phyloP scores from a whole-genome alignment of 805 yeast genomes.

The Kluyveromyces starmeri region DNA sequence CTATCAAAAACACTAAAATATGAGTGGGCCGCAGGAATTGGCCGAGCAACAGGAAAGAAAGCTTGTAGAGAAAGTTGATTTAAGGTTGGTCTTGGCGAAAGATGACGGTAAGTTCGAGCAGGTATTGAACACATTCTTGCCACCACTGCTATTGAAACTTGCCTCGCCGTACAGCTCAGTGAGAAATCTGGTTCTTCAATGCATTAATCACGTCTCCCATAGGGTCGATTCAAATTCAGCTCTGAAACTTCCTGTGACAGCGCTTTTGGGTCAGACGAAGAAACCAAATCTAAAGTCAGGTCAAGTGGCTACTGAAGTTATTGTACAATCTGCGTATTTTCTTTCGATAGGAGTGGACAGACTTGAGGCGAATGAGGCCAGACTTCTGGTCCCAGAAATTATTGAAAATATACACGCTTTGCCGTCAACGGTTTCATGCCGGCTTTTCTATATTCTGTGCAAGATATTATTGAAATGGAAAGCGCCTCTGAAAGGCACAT shows the following conservation, averaged over 20 bases:
- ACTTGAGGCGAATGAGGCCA: constrained; percentile 31
- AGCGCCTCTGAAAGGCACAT: constrained; percentile 39
- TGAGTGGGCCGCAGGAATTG: constrained; percentile 1
- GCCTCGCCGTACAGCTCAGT: constrained; percentile 62
- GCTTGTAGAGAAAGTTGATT: constrained; percentile 69
- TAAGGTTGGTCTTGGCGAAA: constrained; percentile 68
- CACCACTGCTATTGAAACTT: constrained; percentile 73
- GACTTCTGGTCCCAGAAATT: constrained; percentile 38
- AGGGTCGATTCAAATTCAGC: constrained; percentile 48
- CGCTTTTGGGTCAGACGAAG: constrained; percentile 56
- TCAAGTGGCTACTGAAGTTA: constrained; percentile 42
- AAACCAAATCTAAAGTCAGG: constrained; percentile 38
- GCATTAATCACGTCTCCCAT: constrained; percentile 58
- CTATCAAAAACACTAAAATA: too few relatives aligned
- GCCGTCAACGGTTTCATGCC: constrained; percentile 36
- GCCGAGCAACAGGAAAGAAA: constrained; percentile 43
- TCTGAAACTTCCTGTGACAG: constrained; percentile 54
- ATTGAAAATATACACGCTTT: constrained; percentile 38
- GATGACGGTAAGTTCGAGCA: constrained; percentile 55
- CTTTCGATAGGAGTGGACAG: constrained; percentile 62
- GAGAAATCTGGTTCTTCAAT: constrained; percentile 55
- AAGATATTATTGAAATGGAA: constrained; percentile 44
- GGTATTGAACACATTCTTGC: constrained; percentile 51
- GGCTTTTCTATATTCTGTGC: constrained; percentile 53
- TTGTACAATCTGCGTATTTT: constrained; percentile 55